phyloP scores from a whole-genome alignment of 352 stramenopile genomes.

The Phytopythium ostracodes region DNA sequence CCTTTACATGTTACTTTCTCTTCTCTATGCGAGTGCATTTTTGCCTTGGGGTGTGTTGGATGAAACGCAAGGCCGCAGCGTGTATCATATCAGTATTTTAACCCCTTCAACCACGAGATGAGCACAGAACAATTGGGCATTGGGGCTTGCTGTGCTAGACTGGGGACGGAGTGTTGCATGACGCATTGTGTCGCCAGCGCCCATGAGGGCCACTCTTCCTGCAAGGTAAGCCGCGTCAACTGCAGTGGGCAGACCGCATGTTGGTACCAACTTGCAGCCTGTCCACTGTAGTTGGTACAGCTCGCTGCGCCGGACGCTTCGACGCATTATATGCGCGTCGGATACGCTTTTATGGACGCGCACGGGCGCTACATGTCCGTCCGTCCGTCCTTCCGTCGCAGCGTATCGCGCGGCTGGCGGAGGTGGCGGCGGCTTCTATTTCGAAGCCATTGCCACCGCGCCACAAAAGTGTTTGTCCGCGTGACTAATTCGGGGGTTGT shows the following conservation, averaged over 20 bases:
- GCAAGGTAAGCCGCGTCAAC: background rate
- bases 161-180: background rate
- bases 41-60: background rate
- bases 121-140: too few relatives aligned
- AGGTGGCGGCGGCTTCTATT: background rate
- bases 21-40: background rate
- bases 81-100: too few relatives aligned
- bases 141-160: too few relatives aligned
- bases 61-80: slow-evolving; percentile 2
- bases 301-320: background rate
- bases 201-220: background rate
- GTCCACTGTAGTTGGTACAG: too few relatives aligned
- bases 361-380: too few relatives aligned
- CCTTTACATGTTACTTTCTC: slow-evolving; percentile 7
- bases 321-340: background rate
- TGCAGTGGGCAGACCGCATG: background rate
- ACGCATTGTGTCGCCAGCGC: background rate
- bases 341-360: background rate
- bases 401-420: too few relatives aligned
- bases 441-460: background rate
- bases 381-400: too few relatives aligned
- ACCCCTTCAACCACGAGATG: too few relatives aligned
- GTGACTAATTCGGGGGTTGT: too few relatives aligned
- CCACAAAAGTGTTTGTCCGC: background rate
- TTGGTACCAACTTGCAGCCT: too few relatives aligned